A percentile compares a stretch with the other conserved stretches of the same genome.
phyloP scores from a whole-genome alignment of 225 moss, liverwort and hornwort species.

The Marchantia paleacea region DNA sequence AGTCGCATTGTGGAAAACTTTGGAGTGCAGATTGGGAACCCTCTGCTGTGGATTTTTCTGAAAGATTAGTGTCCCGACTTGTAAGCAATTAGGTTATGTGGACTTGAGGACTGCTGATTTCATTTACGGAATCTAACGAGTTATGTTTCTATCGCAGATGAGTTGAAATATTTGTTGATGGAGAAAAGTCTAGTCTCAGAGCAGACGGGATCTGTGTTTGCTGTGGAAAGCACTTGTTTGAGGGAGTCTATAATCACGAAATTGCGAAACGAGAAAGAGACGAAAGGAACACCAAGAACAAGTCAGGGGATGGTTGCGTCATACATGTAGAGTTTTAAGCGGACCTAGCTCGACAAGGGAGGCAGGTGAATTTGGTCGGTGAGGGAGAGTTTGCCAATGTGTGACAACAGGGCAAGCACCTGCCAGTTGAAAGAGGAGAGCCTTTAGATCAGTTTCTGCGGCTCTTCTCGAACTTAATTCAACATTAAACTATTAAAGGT shows the following conservation, averaged over 20 bases:
- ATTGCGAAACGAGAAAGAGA: not conserved
- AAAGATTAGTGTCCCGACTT: not conserved
- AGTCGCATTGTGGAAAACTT: not conserved
- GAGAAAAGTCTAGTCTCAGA: slow-evolving; percentile 13
- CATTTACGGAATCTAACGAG: not conserved
- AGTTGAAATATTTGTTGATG: slow-evolving; percentile 30
- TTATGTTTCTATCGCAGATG: slow-evolving; percentile 22
- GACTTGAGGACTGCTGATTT: not conserved
- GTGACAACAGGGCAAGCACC: slow-evolving; percentile 4
- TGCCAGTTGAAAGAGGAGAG: slow-evolving; percentile 22
- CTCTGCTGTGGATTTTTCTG: too few relatives aligned
- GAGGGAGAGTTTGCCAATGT: slow-evolving; percentile 6
- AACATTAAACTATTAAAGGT: slow-evolving; percentile 4
- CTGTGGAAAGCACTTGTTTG: slow-evolving; percentile 1
- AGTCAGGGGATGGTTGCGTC: slow-evolving; percentile 4
- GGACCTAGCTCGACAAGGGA: slow-evolving; percentile 14
- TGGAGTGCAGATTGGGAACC: too few relatives aligned
- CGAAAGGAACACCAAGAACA: not conserved
- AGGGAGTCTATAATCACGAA: not conserved
- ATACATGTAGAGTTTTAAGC: slow-evolving; percentile 12
- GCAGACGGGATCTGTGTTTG: slow-evolving; percentile 6
- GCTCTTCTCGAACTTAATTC: slow-evolving; percentile 18
- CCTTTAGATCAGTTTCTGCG: slow-evolving; percentile 8
- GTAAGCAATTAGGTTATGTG: not conserved
- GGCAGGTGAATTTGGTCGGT: slow-evolving; percentile 13